These are phyloP conservation scores for Trametopsis cervina DNA, from an alignment of 768 basidiomycete genomes.

Conservation along the genomic window DNA sequence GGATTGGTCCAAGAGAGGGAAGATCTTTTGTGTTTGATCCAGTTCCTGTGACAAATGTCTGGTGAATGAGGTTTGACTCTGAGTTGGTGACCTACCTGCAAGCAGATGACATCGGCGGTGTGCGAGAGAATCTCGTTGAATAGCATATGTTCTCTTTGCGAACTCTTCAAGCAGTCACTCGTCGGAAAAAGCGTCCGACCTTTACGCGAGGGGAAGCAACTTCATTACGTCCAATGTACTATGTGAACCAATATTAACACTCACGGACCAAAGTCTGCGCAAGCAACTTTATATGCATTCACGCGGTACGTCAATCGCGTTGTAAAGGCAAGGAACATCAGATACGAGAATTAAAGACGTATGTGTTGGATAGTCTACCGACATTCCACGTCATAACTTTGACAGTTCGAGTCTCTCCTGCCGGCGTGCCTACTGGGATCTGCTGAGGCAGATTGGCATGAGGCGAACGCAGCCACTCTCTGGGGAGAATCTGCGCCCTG, in stretches of 20 bases:
- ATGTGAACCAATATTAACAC: too few species aligned
- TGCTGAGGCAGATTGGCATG: too few species aligned
- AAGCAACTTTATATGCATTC: too few species aligned
- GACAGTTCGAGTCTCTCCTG: slow-evolving; percentile 18
- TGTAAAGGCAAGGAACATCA: slow-evolving; percentile 7
- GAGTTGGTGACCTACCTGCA: slow-evolving; percentile 58
- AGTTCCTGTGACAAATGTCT: slow-evolving; percentile 62
- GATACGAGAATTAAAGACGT: not conserved
- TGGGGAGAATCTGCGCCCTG: slow-evolving; percentile 21
- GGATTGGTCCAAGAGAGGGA: slow-evolving; percentile 56
- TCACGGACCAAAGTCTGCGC: slow-evolving; percentile 76
- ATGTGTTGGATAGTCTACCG: slow-evolving; percentile 25
- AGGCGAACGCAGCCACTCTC: slow-evolving; percentile 39
- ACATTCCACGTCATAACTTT: slow-evolving; percentile 84
- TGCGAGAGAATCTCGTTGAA: slow-evolving; percentile 67
- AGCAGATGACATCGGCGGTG: slow-evolving; percentile 75
- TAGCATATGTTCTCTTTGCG: slow-evolving; percentile 69
- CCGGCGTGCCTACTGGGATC: not conserved
- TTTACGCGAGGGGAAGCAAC: slow-evolving; percentile 20
- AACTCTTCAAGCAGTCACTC: slow-evolving; percentile 78
- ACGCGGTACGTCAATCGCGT: too few species aligned
- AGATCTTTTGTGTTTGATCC: slow-evolving; percentile 67
- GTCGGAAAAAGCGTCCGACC: slow-evolving; percentile 78
- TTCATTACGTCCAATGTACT: not conserved
- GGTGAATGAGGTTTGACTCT: not conserved